A percentile compares a stretch with the other conserved stretches of the same genome.
Evolutionary conservation across 2,329 filamentous ascomycete genomes (phyloP).

Genomic region (Ploettnerulaceae sp.): DNA sequence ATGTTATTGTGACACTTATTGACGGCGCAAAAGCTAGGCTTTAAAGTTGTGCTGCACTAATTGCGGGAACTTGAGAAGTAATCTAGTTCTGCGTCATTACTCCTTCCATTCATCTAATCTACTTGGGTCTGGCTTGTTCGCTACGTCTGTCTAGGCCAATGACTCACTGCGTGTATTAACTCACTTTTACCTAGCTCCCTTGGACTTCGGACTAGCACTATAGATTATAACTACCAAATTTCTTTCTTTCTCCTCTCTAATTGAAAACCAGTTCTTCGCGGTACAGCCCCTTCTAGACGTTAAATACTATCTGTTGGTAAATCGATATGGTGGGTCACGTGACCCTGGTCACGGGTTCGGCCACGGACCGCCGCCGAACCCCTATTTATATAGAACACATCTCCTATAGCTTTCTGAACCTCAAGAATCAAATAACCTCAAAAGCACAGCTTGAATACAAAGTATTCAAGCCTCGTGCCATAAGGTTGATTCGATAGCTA

Average conservation of each 20-base stretch:
- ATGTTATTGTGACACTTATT: conserved; percentile 5
- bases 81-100: conserved; percentile 5
- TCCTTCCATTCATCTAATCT: neutral
- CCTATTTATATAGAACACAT: too few relatives aligned
- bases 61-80: conserved; percentile 4
- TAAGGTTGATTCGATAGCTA: too few relatives aligned
- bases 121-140: neutral
- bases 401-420: too few relatives aligned
- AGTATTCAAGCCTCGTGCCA: too few relatives aligned
- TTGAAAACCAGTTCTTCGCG: conserved; percentile 5
- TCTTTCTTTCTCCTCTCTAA: conserved; percentile 1
- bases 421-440: too few relatives aligned
- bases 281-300: too few relatives aligned
- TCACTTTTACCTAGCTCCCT: conserved; percentile 2
- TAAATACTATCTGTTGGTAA: too few relatives aligned
- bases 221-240: neutral
- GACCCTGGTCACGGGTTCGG: too few relatives aligned
- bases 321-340: too few relatives aligned
- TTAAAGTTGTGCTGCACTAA: neutral
- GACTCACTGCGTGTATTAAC: conserved; percentile 2
- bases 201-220: conserved; percentile 3
- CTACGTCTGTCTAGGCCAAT: conserved; percentile 1
- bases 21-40: conserved; percentile 1
- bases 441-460: too few relatives aligned
- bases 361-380: too few relatives aligned